phyloP scores from a whole-genome alignment of 2,329 filamentous ascomycete species.

The Trichophyton verrucosum region DNA sequence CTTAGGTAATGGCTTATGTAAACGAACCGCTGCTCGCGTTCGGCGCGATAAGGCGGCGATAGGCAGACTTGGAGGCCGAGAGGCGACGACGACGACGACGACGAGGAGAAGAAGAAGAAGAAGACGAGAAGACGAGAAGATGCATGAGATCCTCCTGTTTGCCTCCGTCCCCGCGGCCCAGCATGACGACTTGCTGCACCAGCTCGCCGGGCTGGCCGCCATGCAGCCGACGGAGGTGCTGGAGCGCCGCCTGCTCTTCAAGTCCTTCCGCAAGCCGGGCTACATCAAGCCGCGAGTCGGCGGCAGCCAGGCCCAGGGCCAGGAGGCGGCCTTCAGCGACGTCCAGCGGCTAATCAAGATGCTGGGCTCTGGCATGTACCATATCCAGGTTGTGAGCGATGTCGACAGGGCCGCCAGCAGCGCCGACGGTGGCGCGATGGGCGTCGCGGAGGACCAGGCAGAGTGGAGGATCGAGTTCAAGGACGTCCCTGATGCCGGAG shows the following conservation, averaged over 20 bases:
- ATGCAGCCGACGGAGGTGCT: slow-evolving; percentile 46
- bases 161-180: slow-evolving; percentile 45
- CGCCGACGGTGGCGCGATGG: slow-evolving; percentile 26
- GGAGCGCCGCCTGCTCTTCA: slow-evolving; percentile 48
- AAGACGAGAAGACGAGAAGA: slow-evolving; percentile 18
- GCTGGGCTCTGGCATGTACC: slow-evolving; percentile 42
- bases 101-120: neutral
- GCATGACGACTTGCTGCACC: slow-evolving; percentile 49
- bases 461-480: slow-evolving; percentile 36
- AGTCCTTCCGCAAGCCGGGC: slow-evolving; percentile 39
- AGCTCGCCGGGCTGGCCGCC: slow-evolving; percentile 49
- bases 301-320: slow-evolving; percentile 35
- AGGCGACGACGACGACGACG: neutral
- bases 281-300: slow-evolving; percentile 29
- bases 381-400: slow-evolving; percentile 40
- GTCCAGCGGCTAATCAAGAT: slow-evolving; percentile 36
- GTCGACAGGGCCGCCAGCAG: slow-evolving; percentile 28
- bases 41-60: neutral
- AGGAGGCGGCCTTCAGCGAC: slow-evolving; percentile 34
- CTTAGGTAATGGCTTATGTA: neutral
- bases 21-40: neutral
- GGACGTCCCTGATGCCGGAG: slow-evolving; percentile 41
- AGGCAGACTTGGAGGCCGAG: neutral
- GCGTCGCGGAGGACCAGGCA: slow-evolving; percentile 18
- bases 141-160: slow-evolving; percentile 53